Percentiles rank a stretch among this genome's conserved stretches.
Conservation (phyloP, 208 protist species). For the Strigomonas oncopelti region DNA sequence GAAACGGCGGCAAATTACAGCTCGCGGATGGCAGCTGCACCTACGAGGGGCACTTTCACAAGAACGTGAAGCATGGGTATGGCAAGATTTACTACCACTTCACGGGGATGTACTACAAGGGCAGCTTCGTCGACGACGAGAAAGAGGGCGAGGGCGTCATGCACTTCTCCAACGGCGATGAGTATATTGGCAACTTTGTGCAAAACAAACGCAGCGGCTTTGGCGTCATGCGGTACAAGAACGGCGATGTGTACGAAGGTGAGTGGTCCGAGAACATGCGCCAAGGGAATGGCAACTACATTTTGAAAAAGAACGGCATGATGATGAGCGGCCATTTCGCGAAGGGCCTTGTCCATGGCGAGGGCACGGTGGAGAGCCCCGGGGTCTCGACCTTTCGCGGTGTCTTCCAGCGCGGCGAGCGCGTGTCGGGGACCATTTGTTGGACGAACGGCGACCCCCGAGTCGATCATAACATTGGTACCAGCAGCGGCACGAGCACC, state of each 20-base stretch:
- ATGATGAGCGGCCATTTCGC: slow-evolving; percentile 74
- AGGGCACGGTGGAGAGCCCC: slow-evolving; percentile 62
- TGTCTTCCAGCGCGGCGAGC: slow-evolving; percentile 69
- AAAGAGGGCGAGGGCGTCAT: slow-evolving; percentile 79
- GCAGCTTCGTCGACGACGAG: slow-evolving; percentile 50
- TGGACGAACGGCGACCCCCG: slow-evolving; percentile 21
- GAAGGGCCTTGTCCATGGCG: slow-evolving; percentile 83
- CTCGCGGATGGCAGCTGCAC: slow-evolving; percentile 54
- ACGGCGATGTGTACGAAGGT: slow-evolving; percentile 84
- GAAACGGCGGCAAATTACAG: neutral
- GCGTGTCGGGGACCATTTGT: slow-evolving; percentile 73
- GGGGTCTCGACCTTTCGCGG: slow-evolving; percentile 75
- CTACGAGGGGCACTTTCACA: slow-evolving; percentile 78
- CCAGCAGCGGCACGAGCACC: neutral
- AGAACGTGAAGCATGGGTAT: slow-evolving; percentile 69
- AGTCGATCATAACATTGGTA: neutral
- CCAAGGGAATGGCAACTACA: slow-evolving; percentile 81
- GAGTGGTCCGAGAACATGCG: slow-evolving; percentile 80
- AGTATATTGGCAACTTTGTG: slow-evolving; percentile 77
- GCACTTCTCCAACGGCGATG: slow-evolving; percentile 78
- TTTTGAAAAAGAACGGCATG: slow-evolving; percentile 64
- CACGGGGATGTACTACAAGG: slow-evolving; percentile 73
- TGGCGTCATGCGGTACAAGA: slow-evolving; percentile 71
- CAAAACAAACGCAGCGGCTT: slow-evolving; percentile 65
- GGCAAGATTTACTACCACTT: slow-evolving; percentile 54